phyloP scores from a whole-genome alignment of 2,329 filamentous ascomycete genomes.

The Sporothrix pseudoabietina region DNA sequence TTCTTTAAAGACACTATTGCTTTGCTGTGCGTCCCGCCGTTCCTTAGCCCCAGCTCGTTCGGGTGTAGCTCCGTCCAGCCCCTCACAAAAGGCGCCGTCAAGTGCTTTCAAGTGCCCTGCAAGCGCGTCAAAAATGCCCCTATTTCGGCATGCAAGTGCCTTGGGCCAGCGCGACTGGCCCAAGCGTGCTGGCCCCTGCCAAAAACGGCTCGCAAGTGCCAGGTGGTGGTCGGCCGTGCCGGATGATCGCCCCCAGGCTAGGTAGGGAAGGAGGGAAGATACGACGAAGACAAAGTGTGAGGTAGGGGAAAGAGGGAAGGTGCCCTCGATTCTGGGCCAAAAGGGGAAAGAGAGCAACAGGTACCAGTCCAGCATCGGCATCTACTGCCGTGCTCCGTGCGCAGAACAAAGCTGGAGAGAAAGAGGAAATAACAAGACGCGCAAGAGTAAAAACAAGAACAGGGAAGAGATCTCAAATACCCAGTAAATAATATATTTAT shows the following conservation, averaged over 20 bases:
- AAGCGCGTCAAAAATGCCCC: background rate
- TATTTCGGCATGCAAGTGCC: slow-evolving; percentile 9
- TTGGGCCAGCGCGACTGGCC: background rate
- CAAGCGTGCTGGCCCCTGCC: background rate
- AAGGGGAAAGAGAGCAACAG: slow-evolving; percentile 19
- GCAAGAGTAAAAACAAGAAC: background rate
- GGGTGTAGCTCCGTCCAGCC: background rate
- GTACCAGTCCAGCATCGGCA: background rate
- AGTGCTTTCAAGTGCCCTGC: background rate
- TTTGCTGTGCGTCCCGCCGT: slow-evolving; percentile 6
- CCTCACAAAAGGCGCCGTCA: background rate
- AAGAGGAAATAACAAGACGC: background rate
- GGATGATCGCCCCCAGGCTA: slow-evolving; percentile 20
- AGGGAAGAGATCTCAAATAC: background rate
- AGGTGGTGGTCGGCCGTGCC: slow-evolving; percentile 17
- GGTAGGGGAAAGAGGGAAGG: background rate
- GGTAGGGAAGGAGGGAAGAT: background rate
- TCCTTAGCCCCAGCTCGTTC: slow-evolving; percentile 8
- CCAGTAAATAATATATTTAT: background rate
- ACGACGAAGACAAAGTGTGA: background rate
- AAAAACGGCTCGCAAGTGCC: slow-evolving; percentile 14
- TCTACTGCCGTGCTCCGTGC: background rate
- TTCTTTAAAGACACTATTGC: slow-evolving; percentile 24
- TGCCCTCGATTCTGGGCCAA: background rate
- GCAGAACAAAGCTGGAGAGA: background rate